Conservation (phyloP, 2,329 filamentous ascomycete genomes). For the Botrytis squamosa region DNA sequence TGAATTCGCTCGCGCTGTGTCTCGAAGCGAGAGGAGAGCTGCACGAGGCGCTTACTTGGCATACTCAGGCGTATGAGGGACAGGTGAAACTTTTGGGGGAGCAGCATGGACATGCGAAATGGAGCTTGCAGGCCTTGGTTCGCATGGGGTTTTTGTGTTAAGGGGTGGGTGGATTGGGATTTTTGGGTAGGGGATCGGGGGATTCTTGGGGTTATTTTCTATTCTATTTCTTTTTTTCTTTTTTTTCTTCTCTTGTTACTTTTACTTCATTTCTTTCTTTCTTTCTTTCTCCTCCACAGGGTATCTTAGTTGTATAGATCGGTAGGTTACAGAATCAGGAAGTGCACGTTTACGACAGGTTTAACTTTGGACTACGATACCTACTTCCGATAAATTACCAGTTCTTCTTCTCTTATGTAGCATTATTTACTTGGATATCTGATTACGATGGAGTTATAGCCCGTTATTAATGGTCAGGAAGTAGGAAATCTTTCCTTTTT, state of each 20-base stretch:
- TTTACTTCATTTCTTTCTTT: not conserved
- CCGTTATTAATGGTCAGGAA: not conserved
- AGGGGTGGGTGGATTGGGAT: too few species aligned
- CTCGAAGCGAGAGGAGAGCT: not conserved
- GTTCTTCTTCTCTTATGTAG: not conserved
- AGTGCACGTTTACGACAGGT: too few species aligned
- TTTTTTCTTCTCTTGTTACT: not conserved
- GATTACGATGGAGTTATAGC: not conserved
- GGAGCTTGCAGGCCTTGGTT: slow-evolving; percentile 16
- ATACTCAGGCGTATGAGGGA: not conserved
- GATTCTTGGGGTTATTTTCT: not conserved
- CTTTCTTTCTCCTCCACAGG: too few species aligned
- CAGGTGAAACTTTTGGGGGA: not conserved
- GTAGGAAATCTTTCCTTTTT: not conserved
- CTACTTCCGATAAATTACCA: not conserved
- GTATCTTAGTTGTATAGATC: not conserved
- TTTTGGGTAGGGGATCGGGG: not conserved
- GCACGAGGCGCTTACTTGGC: not conserved
- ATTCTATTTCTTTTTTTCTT: not conserved
- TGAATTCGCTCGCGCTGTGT: slow-evolving; percentile 10
- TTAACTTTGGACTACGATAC: not conserved
- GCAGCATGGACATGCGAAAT: not conserved
- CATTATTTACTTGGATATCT: too few species aligned
- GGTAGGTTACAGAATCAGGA: too few species aligned
- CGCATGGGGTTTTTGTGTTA: slow-evolving; percentile 9